These are phyloP conservation scores for Ophiostoma sp. DNA, from an alignment of 2,329 filamentous ascomycete genomes.

Conservation along the genomic window DNA sequence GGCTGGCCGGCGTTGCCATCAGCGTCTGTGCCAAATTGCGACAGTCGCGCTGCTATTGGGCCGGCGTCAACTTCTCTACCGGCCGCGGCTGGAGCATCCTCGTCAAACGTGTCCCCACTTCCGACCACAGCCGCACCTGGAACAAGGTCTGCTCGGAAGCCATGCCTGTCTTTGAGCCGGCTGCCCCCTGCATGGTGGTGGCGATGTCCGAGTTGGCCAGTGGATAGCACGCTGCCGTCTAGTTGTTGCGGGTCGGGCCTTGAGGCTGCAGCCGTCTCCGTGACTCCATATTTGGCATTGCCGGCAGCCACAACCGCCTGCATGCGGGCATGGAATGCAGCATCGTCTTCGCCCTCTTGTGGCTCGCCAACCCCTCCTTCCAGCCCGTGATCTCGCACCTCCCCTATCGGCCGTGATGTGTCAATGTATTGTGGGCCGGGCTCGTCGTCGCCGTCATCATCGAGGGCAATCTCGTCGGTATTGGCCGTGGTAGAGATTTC, in stretches of 20 bases:
- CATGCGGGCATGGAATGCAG: slow-evolving; percentile 28
- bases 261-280: neutral
- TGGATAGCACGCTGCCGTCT: slow-evolving; percentile 24
- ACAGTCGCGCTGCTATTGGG: no score
- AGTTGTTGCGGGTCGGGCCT: slow-evolving; percentile 19
- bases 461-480: slow-evolving; percentile 42
- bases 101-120: neutral
- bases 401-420: slow-evolving; percentile 33
- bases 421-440: slow-evolving; percentile 32
- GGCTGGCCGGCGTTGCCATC: neutral
- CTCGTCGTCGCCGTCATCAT: slow-evolving; percentile 33
- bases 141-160: slow-evolving; percentile 15
- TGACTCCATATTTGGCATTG: slow-evolving; percentile 21
- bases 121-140: neutral
- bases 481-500: slow-evolving; percentile 30
- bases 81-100: neutral
- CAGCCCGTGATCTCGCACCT: slow-evolving; percentile 19
- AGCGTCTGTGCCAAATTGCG: no score
- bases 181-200: neutral
- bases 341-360: slow-evolving; percentile 23
- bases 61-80: neutral
- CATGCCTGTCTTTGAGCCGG: slow-evolving; percentile 15
- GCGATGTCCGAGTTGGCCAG: slow-evolving; percentile 11
- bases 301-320: slow-evolving; percentile 28
- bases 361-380: neutral